These are phyloP conservation scores for Metschnikowia reukaufii DNA, from an alignment of 805 yeast species.

Conservation along the genomic window DNA sequence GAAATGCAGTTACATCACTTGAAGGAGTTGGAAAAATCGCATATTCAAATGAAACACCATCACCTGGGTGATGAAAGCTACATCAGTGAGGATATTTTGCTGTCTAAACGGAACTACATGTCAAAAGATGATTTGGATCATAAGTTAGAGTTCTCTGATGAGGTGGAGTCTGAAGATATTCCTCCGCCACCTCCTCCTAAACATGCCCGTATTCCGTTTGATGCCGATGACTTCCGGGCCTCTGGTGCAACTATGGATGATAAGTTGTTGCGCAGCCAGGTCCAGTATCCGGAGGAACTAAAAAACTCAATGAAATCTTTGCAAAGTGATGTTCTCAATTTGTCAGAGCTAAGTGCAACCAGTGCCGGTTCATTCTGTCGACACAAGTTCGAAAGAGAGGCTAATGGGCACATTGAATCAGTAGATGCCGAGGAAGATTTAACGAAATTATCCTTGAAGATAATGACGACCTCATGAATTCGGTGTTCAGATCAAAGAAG, in stretches of 20 bases:
- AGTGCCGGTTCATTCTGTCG: conserved; percentile 84
- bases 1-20: conserved; percentile 39
- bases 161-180: conserved; percentile 18
- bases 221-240: conserved; percentile 38
- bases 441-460: conserved; percentile 26
- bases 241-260: conserved; percentile 31
- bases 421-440: conserved; percentile 16
- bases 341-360: conserved; percentile 81
- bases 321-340: conserved; percentile 47
- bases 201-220: conserved; percentile 31
- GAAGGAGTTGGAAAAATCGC: conserved; percentile 29
- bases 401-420: conserved; percentile 20
- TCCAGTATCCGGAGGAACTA: conserved; percentile 38
- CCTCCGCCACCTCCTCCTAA: conserved; percentile 41
- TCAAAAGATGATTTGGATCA: conserved; percentile 38
- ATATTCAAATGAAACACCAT: conserved; percentile 8
- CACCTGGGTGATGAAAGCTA: conserved; percentile 28
- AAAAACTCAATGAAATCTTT: conserved; percentile 42
- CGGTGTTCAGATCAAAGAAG: conserved; percentile 44
- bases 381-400: conserved; percentile 55
- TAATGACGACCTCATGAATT: conserved; percentile 34
- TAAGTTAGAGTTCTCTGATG: conserved; percentile 26
- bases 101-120: conserved; percentile 32
- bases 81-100: conserved; percentile 35
- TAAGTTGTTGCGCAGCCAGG: conserved; percentile 26